phyloP scores from a whole-genome alignment of 345 rosid genomes.

The Acer saccharum region DNA sequence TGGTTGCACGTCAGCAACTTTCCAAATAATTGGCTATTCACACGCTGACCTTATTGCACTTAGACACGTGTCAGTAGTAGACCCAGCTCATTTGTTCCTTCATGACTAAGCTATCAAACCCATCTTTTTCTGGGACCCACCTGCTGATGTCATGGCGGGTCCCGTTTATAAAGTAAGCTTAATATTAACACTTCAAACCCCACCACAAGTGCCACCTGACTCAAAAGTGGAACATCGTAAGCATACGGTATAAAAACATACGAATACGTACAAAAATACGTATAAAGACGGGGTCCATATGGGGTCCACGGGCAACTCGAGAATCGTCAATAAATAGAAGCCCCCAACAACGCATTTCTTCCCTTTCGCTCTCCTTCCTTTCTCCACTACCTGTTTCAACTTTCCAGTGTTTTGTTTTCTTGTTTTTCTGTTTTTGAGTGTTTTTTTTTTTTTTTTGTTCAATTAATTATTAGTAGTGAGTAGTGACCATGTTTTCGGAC shows the following conservation, averaged over 20 bases:
- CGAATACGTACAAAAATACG: constrained; percentile 23
- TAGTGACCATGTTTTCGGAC: constrained; percentile 54
- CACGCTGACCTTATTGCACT: neutral
- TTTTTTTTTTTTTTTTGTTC: neutral
- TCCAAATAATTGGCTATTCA: constrained; percentile 21
- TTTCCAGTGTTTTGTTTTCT: neutral
- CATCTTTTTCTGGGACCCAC: constrained; percentile 24
- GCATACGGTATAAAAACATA: constrained; percentile 9
- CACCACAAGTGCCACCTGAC: constrained; percentile 54
- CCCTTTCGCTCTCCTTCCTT: constrained; percentile 79
- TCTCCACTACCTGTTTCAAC: constrained; percentile 32
- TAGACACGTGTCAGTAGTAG: neutral
- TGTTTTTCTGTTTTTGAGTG: neutral
- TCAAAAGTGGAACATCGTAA: constrained; percentile 36
- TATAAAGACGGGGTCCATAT: neutral
- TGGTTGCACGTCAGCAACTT: constrained; percentile 26
- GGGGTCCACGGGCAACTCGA: constrained; percentile 19
- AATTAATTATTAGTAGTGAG: neutral
- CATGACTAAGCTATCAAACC: constrained; percentile 36
- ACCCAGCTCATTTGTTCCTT: constrained; percentile 39
- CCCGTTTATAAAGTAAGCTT: constrained; percentile 3
- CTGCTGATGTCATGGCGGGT: constrained; percentile 18
- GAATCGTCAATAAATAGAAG: constrained; percentile 54
- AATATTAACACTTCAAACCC: constrained; percentile 17
- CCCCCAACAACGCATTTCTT: constrained; percentile 70